A percentile compares a stretch with the other conserved stretches of the same genome.
Evolutionary conservation across 139 green algal genomes (phyloP).

Genomic region (Desmodesmus armatus): DNA sequence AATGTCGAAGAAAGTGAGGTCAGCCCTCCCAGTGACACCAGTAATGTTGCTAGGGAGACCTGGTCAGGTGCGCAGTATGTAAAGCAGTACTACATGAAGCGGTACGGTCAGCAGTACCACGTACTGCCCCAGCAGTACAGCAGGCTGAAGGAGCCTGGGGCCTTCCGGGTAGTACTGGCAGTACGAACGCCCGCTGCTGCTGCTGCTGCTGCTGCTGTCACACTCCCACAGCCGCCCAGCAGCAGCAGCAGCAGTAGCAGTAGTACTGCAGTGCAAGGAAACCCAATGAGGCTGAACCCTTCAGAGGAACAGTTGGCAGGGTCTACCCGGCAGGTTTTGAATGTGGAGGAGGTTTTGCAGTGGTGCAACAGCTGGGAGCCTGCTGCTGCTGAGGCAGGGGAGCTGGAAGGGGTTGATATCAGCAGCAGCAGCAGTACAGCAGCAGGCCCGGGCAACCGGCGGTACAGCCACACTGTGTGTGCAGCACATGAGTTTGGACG

Average conservation of each 20-base stretch:
- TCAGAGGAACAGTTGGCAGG: no score
- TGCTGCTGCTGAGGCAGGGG: not conserved
- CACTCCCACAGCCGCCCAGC: no score
- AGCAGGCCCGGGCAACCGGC: no score
- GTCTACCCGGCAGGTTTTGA: no score
- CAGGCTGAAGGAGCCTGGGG: not conserved
- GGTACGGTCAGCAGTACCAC: not conserved
- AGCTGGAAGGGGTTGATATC: no score
- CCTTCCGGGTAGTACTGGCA: not conserved
- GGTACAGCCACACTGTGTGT: conserved; percentile 15
- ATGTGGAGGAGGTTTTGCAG: not conserved
- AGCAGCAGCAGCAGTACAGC: no score
- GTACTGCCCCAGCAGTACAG: not conserved
- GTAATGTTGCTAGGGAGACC: not conserved
- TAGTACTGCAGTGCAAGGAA: no score
- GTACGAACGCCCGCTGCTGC: not conserved
- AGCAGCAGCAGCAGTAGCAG: no score
- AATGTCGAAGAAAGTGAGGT: no score
- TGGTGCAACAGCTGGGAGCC: conserved; percentile 27
- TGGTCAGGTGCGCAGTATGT: conserved; percentile 7
- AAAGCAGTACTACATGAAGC: not conserved
- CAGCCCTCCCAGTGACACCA: no score
- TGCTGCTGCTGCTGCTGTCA: not conserved
- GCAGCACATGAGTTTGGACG: conserved; percentile 14
- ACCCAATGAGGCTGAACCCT: no score